Base-by-base conservation (phyloP, 2,329 filamentous ascomycete genomes). In the Colletotrichum falcatum region DNA sequence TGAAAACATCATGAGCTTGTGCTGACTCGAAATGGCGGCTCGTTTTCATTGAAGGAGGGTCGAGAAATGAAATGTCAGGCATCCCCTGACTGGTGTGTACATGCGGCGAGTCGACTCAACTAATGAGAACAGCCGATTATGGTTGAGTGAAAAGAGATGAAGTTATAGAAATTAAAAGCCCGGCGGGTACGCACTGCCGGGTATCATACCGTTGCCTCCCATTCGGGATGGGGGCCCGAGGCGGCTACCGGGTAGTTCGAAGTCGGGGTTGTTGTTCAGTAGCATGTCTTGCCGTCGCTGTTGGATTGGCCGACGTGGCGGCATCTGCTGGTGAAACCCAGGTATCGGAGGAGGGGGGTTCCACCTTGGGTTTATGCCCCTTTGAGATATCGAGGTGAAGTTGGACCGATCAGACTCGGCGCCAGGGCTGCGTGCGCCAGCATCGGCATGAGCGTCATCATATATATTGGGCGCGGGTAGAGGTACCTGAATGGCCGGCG, bases 301-400 rank as follows among this genome's bases (percentile, higher is more conserved):
- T 28, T 83, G 81, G 30, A 68, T 62, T 5, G 67, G 80, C 48
- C 83, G 82, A 46, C 82, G 80, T 26, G 81, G 82, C 65, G 81
- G 82, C 77, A 76, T 83, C 74, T 75, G 81, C 73, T 80, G 84
- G 74, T 76, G 83, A 74, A 81, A 84, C 11, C 82, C 82, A 63
- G 81, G 82, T 74, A 82, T 79, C 46, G 84, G 79, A 20, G 82
- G 79, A 18, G 81, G 80, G 2, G 88, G 89, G 72, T 92, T 89
- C 95, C 95, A 98, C 71, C 91, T 90, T 8, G 95, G 95, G 79
- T 98, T 98, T 65, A 98, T 84, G 1, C 93, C 92, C 42, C 95
- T 89, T 80, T 98, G 94, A 0, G 92, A 95, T 55, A 98, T 92
- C 14, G 93, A 96, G 1, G 95, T 98, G 81, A 97, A 98, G 75